Evolutionary conservation across 345 rosid genomes (phyloP).

Genomic region (Camelina laxa): DNA sequence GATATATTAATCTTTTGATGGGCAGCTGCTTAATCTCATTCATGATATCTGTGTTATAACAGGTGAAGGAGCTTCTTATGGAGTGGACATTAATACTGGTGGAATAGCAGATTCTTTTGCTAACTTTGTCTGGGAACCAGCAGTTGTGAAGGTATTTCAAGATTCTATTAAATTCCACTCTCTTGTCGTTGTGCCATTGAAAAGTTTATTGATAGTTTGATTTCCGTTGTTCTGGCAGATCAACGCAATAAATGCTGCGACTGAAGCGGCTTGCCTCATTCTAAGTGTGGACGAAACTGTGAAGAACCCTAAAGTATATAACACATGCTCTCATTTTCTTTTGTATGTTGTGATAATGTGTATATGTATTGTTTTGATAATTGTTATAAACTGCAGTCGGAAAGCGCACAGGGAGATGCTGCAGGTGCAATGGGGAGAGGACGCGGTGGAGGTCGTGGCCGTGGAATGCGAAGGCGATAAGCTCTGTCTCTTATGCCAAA

Average conservation of each 20-base stretch:
- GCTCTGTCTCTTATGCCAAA: slow-evolving; percentile 21
- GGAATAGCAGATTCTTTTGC: slow-evolving; percentile 96
- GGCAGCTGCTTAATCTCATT: not conserved
- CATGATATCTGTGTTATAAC: slow-evolving; percentile 24
- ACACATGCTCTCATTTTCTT: slow-evolving; percentile 11
- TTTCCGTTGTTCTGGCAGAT: slow-evolving; percentile 53
- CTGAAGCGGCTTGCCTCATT: slow-evolving; percentile 97
- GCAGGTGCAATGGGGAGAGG: slow-evolving; percentile 93
- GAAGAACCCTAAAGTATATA: slow-evolving; percentile 91
- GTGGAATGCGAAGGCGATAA: slow-evolving; percentile 97
- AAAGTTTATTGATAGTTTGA: slow-evolving; percentile 14
- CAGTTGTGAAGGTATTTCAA: slow-evolving; percentile 81
- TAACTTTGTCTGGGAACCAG: slow-evolving; percentile 98
- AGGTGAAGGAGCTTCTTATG: slow-evolving; percentile 94
- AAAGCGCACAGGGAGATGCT: slow-evolving; percentile 98
- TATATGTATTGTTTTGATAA: slow-evolving; percentile 10
- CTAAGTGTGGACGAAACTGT: slow-evolving; percentile 98
- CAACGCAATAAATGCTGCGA: slow-evolving; percentile 98
- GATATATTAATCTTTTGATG: slow-evolving; percentile 6
- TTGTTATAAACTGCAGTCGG: slow-evolving; percentile 61
- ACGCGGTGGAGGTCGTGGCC: slow-evolving; percentile 94
- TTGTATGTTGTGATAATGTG: not conserved
- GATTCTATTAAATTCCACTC: not conserved
- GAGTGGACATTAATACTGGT: slow-evolving; percentile 95
- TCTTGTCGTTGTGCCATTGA: slow-evolving; percentile 3